Evolutionary conservation across 768 basidiomycete genomes (phyloP).

Genomic region (Daedalea quercina): DNA sequence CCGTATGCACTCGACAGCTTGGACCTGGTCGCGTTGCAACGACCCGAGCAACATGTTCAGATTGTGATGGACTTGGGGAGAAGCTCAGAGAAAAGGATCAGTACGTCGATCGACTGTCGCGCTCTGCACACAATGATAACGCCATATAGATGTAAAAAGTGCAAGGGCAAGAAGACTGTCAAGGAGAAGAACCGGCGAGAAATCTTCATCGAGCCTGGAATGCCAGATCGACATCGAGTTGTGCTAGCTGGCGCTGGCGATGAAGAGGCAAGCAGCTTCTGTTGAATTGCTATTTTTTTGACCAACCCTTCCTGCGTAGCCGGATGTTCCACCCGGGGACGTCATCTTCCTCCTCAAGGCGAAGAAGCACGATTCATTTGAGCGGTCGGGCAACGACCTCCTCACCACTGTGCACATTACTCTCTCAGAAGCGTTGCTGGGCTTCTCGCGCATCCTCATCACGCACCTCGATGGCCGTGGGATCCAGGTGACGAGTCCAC

Average conservation of each 20-base stretch:
- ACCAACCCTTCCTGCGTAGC: conserved; percentile 41
- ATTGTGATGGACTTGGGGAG: conserved; percentile 63
- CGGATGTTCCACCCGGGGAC: conserved; percentile 82
- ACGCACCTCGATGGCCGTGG: conserved; percentile 93
- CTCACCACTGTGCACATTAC: conserved; percentile 78
- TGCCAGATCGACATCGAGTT: conserved; percentile 77
- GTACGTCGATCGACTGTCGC: conserved; percentile 35
- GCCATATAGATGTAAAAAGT: conserved; percentile 80
- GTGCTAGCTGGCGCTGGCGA: conserved; percentile 91
- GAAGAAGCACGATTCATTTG: conserved; percentile 70
- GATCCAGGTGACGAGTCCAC: conserved; percentile 69
- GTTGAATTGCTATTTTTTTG: neutral
- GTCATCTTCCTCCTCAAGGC: conserved; percentile 78
- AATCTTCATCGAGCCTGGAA: conserved; percentile 81
- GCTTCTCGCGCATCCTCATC: conserved; percentile 88
- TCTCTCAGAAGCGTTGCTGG: conserved; percentile 88
- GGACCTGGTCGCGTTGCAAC: conserved; percentile 42
- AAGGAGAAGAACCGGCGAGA: conserved; percentile 89
- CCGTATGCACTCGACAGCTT: conserved; percentile 25
- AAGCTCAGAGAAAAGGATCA: conserved; percentile 80
- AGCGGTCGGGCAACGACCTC: conserved; percentile 77
- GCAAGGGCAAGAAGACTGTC: conserved; percentile 79
- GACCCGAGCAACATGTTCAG: conserved; percentile 52
- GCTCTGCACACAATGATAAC: neutral
- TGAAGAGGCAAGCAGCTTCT: conserved; percentile 56